Evolutionary conservation across 2,329 filamentous ascomycete genomes (phyloP), one percentile per base, ranked within the genome.

Genomic region (Neophaeococcomyces mojaviensis): DNA sequence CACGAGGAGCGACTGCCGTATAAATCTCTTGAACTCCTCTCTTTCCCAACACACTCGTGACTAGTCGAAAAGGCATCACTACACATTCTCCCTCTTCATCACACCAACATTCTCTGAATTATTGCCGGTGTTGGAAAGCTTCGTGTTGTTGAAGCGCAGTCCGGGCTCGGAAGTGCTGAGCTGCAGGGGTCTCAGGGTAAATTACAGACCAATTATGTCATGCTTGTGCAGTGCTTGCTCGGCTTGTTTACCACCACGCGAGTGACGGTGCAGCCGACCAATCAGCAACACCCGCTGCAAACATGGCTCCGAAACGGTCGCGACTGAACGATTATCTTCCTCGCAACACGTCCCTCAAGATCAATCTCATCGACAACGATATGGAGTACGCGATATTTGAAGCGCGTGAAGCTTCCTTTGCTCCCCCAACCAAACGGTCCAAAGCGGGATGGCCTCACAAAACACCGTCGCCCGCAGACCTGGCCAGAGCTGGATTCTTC

Each of bases 401-500:
- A 54, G 83, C 81, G 57, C 86, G 92, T 39, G 68, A 96, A 30
- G 81, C 81, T 26, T 90, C 88, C 9, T 98, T 97, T 64, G 76
- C 84, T 41, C 72, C 71, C 44, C 66, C 78, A 2, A 76, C 72
- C 39, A 71, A 79, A 50, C 76, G 75, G 56, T 75, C 76, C 50
- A 76, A 77, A 60, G 71, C 69, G 61, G 44, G 67, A 63, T 98
- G 92, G 92, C 88, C 90, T 18, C 87, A 95, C 64, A 73, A 77
- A 52, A 74, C 68, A 22, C 79, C 86, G 1, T 71, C 78, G 1
- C 74, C 82, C 10, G 74, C 78, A 54, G 77, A 83, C 85, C 82
- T 98, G 58, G 90, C 92, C 3, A 81, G 79, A 60, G 90, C 92
- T 47, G 92, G 92, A 31, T 95, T 98, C 69, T 92, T 84, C 68